Base-by-base conservation (phyloP, 805 yeast genomes). In the Metschnikowia proteae region DNA sequence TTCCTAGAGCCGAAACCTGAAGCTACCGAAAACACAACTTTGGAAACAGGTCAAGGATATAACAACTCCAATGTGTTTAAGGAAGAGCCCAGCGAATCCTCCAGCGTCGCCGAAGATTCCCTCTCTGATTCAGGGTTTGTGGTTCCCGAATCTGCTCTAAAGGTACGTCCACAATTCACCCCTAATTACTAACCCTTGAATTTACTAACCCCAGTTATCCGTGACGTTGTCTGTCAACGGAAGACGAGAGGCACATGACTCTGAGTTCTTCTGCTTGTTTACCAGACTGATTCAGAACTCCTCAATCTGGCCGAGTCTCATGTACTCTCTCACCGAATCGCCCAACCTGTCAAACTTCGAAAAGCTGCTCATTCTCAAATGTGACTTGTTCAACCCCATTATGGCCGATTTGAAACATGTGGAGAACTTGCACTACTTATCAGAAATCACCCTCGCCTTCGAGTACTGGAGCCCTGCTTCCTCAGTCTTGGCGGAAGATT, bases 341-440 rank as follows among this genome's bases (percentile, higher is more conserved):
- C 17, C 38, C 7, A 31, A 26, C 1, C 25, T 30, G 7, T 28
- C 27, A 3, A 34, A 34, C 10, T 33, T 23, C 10, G 36, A 40
- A 6, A 9, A 8, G 38, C 36, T 17, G 37, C 50, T 54, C 25
- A 11, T 38, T 3, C 44, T 51, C 28, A 47, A 47, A 10, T 56
- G 60, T 47, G 45, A 43, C 29, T 39, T 54, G 35, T 52, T 56
- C 26, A 41, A 51, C 27, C 49, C 55, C 11, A 47, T 52, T 6
- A 25, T 47, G 13, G 36, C 52, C 3, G 58, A 56, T 28, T 39
- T 52, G 35, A 42, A 47, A 9, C 53, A 40, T 28, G 43, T 48
- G 22, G 30, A 30, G 9, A 35, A 37, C 11, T 52, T 55, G 33
- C 49, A 49, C 10, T 45, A 41, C 23, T 27, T 56, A 36, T 45